Base-by-base conservation (phyloP, 2,329 filamentous ascomycete species). In the Chaetomium olivaceum region DNA sequence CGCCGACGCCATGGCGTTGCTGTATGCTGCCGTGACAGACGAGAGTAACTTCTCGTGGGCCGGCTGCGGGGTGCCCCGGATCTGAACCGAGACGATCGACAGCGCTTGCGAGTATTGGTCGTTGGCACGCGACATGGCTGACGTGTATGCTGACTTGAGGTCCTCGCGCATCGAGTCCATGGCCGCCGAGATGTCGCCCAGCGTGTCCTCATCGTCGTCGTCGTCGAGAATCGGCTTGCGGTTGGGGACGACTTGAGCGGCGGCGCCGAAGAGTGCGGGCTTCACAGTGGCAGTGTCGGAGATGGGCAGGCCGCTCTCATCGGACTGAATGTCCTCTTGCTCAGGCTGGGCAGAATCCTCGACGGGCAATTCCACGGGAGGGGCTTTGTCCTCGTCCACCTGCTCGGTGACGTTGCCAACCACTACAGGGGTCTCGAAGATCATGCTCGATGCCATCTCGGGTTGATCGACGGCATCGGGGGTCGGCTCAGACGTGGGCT, bases 11-110 rank as follows among this genome's bases (percentile, higher is more conserved):
- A 90, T 74, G 1, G 89, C 88, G 36, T 84, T 84, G 39, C 89
- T 88, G 73, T 92, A 93, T 1, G 85, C 89, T 6, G 81, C 83
- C 9, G 89, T 88, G 11, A 91, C 85, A 0, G 89, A 91, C 9
- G 88, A 84, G 14, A 91, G 79, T 74, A 92, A 84, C 67, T 91
- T 82, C 70, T 91, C 82, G 67, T 92, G 88, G 4, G 86, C 83
- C 8, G 91, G 90, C 72, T 90, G 85, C 1, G 89, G 86, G 1
- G 87, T 87, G 36, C 89, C 90, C 31, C 85, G 87, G 48, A 92
- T 83, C 71, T 91, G 85, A 4, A 81, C 84, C 1, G 89, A 91
- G 1, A 91, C 81, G 29, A 86, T 81, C 1, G 89, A 89, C 71
- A 88, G 86, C 11, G 90, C 91, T 25, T 86, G 86, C 0, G 84